Evolutionary conservation across 371 early-diverging fungal species (phyloP).

Genomic region (Fennellomyces sp.): DNA sequence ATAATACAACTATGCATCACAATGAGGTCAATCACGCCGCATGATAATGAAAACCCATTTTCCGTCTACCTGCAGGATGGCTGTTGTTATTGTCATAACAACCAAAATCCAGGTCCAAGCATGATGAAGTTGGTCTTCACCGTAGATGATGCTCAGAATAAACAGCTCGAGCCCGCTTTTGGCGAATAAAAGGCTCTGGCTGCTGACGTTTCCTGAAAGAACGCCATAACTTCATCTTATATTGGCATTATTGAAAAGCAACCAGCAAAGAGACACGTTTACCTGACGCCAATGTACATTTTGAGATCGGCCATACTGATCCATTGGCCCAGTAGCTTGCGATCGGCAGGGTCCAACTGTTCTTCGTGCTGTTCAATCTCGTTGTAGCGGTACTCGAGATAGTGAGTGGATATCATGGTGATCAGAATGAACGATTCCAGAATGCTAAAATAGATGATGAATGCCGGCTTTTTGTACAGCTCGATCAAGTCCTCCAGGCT

Average conservation of each 20-base stretch:
- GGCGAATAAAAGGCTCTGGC: constrained; percentile 79
- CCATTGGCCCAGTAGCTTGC: constrained; percentile 24
- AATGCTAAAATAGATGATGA: constrained; percentile 71
- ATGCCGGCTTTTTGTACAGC: constrained; percentile 72
- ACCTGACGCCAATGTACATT: constrained; percentile 46
- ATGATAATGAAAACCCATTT: neutral
- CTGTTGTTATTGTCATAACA: constrained; percentile 62
- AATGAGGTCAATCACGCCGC: neutral
- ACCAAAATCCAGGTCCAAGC: constrained; percentile 76
- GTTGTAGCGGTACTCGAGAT: constrained; percentile 47
- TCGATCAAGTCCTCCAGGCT: constrained; percentile 72
- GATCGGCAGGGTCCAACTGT: constrained; percentile 21
- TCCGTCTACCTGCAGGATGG: constrained; percentile 68
- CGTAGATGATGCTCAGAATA: constrained; percentile 58
- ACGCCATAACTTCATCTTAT: constrained; percentile 58
- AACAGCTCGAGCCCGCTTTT: constrained; percentile 81
- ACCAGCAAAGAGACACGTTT: constrained; percentile 8
- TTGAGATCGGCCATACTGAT: constrained; percentile 29
- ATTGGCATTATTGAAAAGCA: too few relatives aligned
- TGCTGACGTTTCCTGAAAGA: constrained; percentile 73
- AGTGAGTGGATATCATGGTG: constrained; percentile 55
- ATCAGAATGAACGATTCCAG: constrained; percentile 57
- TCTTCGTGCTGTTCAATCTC: constrained; percentile 25
- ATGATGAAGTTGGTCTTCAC: constrained; percentile 72
- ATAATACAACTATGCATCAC: constrained; percentile 63